Percentiles rank a stretch among this genome's conserved stretches.
phyloP scores from a whole-genome alignment of 352 stramenopile species.

The Paralagenidium karlingii region DNA sequence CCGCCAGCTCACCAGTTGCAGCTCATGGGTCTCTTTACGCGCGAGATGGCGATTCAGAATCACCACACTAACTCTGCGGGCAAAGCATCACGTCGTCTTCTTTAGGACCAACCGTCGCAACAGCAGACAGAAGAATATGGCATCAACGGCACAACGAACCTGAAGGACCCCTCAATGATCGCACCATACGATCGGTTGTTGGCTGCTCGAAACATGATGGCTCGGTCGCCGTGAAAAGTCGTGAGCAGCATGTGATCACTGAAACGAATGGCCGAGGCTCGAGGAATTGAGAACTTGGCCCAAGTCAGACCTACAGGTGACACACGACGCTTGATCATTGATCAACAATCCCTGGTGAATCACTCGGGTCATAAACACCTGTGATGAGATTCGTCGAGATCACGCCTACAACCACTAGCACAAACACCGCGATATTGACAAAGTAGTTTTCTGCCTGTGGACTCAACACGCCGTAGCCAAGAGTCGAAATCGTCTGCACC shows the following conservation, averaged over 20 bases:
- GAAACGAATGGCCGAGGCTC: slow-evolving; percentile 29
- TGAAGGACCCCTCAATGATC: slow-evolving; percentile 42
- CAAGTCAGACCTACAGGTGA: slow-evolving; percentile 26
- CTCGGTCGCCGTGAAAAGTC: slow-evolving; percentile 28
- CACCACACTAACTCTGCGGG: slow-evolving; percentile 37
- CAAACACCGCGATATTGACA: slow-evolving; percentile 49
- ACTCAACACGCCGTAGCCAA: slow-evolving; percentile 32
- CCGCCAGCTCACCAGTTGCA: slow-evolving; percentile 24
- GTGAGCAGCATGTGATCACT: slow-evolving; percentile 35
- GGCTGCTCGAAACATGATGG: slow-evolving; percentile 41
- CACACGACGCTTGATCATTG: not conserved
- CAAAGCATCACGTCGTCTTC: too few species aligned
- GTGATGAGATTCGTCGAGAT: slow-evolving; percentile 39
- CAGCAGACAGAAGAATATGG: not conserved
- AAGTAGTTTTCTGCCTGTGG: slow-evolving; percentile 25
- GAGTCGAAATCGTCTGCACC: slow-evolving; percentile 45
- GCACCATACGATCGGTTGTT: slow-evolving; percentile 38
- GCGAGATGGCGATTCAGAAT: slow-evolving; percentile 27
- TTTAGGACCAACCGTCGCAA: not conserved
- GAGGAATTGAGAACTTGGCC: slow-evolving; percentile 52
- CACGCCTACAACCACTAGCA: slow-evolving; percentile 23
- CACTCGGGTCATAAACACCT: slow-evolving; percentile 8
- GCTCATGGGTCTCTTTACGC: slow-evolving; percentile 33
- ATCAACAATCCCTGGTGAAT: not conserved
- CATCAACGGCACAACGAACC: slow-evolving; percentile 8